Evolutionary conservation across 306 rosid species (phyloP).

Genomic region (Pachyrhizus erosus): DNA sequence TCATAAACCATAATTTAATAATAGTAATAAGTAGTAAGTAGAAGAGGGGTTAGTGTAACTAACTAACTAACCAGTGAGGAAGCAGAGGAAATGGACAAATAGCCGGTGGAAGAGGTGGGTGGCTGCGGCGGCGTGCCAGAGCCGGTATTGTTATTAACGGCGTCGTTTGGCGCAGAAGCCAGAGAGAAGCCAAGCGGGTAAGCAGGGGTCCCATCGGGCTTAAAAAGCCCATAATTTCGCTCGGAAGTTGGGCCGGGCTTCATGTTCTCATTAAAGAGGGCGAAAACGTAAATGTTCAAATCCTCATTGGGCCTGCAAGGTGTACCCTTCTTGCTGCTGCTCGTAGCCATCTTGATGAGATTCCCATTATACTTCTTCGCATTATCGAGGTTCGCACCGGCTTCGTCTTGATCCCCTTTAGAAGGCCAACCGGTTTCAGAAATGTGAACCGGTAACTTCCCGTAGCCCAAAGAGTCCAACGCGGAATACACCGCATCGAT

Average conservation of each 20-base stretch:
- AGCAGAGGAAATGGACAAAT: slow-evolving; percentile 81
- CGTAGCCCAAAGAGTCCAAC: slow-evolving; percentile 59
- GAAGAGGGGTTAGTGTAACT: slow-evolving; percentile 25
- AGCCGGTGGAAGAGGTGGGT: slow-evolving; percentile 66
- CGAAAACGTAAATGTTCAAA: slow-evolving; percentile 88
- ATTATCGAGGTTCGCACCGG: slow-evolving; percentile 80
- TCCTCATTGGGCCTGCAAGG: slow-evolving; percentile 77
- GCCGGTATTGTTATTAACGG: slow-evolving; percentile 10
- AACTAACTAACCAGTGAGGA: slow-evolving; percentile 65
- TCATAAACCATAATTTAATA: not conserved
- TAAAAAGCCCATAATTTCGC: slow-evolving; percentile 88
- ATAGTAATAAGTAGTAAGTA: not conserved
- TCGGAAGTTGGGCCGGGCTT: slow-evolving; percentile 97
- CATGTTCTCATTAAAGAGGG: slow-evolving; percentile 93
- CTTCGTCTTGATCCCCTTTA: slow-evolving; percentile 84
- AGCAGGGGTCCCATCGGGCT: slow-evolving; percentile 84
- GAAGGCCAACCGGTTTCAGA: slow-evolving; percentile 99
- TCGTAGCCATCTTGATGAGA: slow-evolving; percentile 58
- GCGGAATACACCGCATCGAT: slow-evolving; percentile 93
- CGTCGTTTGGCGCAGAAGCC: slow-evolving; percentile 32
- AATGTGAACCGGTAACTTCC: slow-evolving; percentile 79
- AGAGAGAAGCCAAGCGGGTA: slow-evolving; percentile 61
- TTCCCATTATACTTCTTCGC: slow-evolving; percentile 93
- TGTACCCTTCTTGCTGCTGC: slow-evolving; percentile 67
- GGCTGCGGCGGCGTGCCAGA: slow-evolving; percentile 43